Base-by-base conservation (phyloP, 1,284 basidiomycete genomes). In the Rugosomyces carneus region DNA sequence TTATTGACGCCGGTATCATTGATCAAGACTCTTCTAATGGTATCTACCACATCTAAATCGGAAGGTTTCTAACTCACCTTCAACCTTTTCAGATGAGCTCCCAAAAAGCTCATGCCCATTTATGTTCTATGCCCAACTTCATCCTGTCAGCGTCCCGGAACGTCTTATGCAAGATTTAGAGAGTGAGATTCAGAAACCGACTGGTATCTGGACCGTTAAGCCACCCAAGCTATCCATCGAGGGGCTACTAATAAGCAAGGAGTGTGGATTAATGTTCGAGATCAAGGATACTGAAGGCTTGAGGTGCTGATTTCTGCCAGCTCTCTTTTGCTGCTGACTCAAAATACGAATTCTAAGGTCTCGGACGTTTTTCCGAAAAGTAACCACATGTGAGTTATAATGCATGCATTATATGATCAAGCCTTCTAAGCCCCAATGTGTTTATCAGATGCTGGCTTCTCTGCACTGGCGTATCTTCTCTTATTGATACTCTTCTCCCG, bases 251-350 rank as follows among this genome's bases (percentile, higher is more conserved):
- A 57, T 92, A 40, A 92, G 89, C 58, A 78, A 77, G 57, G 75
- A 86, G 56, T 94, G 91, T 57, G 91, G 87, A 1, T 67, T 91
- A 24, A 62, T 88, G 31, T 78, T 82, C 39, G 80, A 83, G 49
- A 59, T 90, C 3, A 73, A 73, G 19, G 72, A 81, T 23, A 79
- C 81, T 0, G 72, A 78, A 37, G 89, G 89, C 0, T 60, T 92
- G 43, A 77, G 83, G 81, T 81, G 52, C 32, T 62, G 53, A 1
- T 11, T 5, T 4, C 16, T 7, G 38, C 32, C 40, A 37, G 23
- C n/a, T 44, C 40, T 18, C 23, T 29, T 42, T 21, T 26, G 26
- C 20, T 1, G n/a, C 42, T 43, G 19, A 9, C 44, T 50, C 15
- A 48, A 54, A n/a, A n/a, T 23, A 44, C 39, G 38, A 47, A 7